These are phyloP conservation scores for Schizophyllum amplum DNA, from an alignment of 1,284 basidiomycete species.

Conservation along the genomic window DNA sequence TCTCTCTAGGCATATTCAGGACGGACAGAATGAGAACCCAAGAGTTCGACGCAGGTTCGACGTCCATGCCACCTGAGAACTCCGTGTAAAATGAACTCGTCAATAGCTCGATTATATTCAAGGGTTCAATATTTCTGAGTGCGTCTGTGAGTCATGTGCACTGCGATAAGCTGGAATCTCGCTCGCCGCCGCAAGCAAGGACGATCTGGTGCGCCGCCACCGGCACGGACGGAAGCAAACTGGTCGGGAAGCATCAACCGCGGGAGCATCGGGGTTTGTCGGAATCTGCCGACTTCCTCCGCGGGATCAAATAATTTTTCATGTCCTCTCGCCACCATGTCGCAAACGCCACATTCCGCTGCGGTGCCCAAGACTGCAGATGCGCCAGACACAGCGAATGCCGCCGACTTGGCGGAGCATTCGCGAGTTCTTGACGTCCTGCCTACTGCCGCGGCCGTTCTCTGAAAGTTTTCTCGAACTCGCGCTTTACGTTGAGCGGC, in stretches of 20 bases:
- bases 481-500: not conserved
- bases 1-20: too few relatives aligned
- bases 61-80: too few relatives aligned
- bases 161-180: not conserved
- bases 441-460: not conserved
- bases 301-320: not conserved
- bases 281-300: not conserved
- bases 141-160: not conserved
- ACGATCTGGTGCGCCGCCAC: not conserved
- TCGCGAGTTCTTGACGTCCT: not conserved
- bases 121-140: too few relatives aligned
- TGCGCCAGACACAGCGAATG: not conserved
- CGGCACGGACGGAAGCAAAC: not conserved
- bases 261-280: not conserved
- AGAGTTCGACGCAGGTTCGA: too few relatives aligned
- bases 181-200: not conserved
- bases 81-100: too few relatives aligned
- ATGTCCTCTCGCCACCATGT: not conserved
- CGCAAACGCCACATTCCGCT: not conserved
- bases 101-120: too few relatives aligned
- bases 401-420: not conserved
- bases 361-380: not conserved
- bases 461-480: not conserved
- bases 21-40: too few relatives aligned
- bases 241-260: not conserved